Evolutionary conservation across 345 rosid species (phyloP).

Genomic region (Salix koriyanagi): DNA sequence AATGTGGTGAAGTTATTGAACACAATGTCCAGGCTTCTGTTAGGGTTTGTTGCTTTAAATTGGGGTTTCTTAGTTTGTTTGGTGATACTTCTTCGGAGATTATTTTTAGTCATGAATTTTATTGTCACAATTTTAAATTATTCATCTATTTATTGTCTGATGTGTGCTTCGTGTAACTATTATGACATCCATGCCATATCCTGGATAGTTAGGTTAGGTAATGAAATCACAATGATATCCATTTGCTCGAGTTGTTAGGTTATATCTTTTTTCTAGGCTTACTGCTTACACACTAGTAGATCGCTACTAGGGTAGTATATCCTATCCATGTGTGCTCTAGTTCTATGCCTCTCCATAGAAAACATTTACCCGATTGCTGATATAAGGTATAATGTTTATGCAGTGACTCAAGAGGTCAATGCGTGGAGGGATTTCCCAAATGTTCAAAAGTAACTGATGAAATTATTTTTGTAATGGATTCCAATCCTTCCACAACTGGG

Average conservation of each 20-base stretch:
- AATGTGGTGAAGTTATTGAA: background rate
- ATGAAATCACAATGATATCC: background rate
- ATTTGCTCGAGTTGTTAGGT: slow-evolving; percentile 8
- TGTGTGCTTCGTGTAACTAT: background rate
- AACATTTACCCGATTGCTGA: slow-evolving; percentile 38
- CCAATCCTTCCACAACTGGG: slow-evolving; percentile 30
- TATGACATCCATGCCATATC: background rate
- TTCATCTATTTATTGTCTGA: background rate
- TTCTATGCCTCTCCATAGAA: slow-evolving; percentile 26
- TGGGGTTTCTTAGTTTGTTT: background rate
- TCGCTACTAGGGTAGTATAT: slow-evolving; percentile 12
- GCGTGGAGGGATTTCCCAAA: slow-evolving; percentile 32
- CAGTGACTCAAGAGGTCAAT: slow-evolving; percentile 38
- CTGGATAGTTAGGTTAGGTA: background rate
- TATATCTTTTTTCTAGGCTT: background rate
- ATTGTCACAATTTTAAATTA: background rate
- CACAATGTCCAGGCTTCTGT: background rate
- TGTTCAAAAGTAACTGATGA: slow-evolving; percentile 36
- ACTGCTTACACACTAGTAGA: slow-evolving; percentile 15
- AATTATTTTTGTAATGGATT: slow-evolving; percentile 31
- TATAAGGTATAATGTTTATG: slow-evolving; percentile 37
- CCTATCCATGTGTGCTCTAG: slow-evolving; percentile 24
- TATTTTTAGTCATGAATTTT: background rate
- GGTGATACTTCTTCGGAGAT: background rate
- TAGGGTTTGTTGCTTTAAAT: background rate